A percentile compares a stretch with the other conserved stretches of the same genome.
phyloP scores from a whole-genome alignment of 495 filamentous ascomycete genomes.

The Aspergillus diversus region DNA sequence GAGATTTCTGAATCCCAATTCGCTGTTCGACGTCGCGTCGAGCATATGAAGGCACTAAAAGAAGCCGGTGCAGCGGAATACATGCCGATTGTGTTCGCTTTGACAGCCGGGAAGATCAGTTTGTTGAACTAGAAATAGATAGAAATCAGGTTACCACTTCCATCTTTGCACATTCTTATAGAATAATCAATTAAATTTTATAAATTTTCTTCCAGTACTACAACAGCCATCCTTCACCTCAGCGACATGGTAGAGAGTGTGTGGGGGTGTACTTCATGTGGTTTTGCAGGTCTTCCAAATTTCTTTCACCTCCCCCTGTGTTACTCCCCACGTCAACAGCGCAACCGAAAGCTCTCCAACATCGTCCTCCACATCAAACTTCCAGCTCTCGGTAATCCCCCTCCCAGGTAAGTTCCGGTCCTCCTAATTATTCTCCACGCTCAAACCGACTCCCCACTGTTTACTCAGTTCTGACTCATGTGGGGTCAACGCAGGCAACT shows the following conservation, averaged over 20 bases:
- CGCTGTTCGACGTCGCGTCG: conserved; percentile 33
- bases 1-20: conserved; percentile 40
- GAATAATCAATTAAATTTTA: too few species aligned
- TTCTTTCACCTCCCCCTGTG: neutral
- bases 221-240: too few species aligned
- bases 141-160: neutral
- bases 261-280: too few species aligned
- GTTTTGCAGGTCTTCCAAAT: too few species aligned
- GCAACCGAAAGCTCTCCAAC: neutral
- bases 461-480: conserved; percentile 47
- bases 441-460: conserved; percentile 22
- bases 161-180: too few species aligned
- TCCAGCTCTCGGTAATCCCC: neutral
- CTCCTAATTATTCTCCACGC: conserved; percentile 9
- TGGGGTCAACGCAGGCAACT: conserved; percentile 33
- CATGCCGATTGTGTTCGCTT: conserved; percentile 37
- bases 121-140: conserved; percentile 35
- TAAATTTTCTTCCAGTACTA: too few species aligned
- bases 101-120: conserved; percentile 45
- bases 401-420: neutral
- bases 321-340: neutral
- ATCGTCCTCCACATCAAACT: neutral
- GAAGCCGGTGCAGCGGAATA: conserved; percentile 37
- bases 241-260: too few species aligned
- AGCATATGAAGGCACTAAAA: conserved; percentile 32